Evolutionary conservation across 257 asterid genomes (phyloP), one percentile per base, ranked within the genome.

Genomic region (Haberlea rhodopensis): DNA sequence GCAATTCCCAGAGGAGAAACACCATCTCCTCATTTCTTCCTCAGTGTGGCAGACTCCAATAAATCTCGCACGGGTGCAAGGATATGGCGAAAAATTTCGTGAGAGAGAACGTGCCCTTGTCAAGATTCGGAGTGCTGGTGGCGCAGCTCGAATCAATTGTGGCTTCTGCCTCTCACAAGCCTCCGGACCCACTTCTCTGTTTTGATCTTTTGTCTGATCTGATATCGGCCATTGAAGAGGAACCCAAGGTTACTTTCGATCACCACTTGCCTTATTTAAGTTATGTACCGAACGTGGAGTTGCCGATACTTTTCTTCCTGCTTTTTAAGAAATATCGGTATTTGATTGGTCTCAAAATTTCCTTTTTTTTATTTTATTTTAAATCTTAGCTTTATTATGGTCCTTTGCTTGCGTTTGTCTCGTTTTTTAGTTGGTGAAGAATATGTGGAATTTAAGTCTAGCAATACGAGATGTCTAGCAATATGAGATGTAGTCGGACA

Each of bases 131-230:
- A 49, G 96, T 90, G 3, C 81, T 94, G 74, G 97, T 94, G 65
- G 99, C 99, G 69, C 99, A 94, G 56, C 86, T 90, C 68, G 97
- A 90, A 79, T 94, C 99, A 13, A 85, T 94, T 64, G 97, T 87
- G 19, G 83, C 95, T 25, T 90, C 99, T 49, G 96, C 96, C 7
- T 68, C 95, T 29, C 99, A 94, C 81, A 94, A 94, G 75, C 89
- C 85, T 29, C 97, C 99, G 1, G 97, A 94, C 75, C 85, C 95
- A 16, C 84, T 90, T 31, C 85, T 94, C 63, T 94, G 97, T 69
- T 94, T 94, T 73, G 99, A 94, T 82, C 97, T 94, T 56, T 73
- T 94, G 13, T 94, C 99, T 48, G 99, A 94, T 87, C 96, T 94
- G 81, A 78, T 89, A 27, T 72, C 94, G 72, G 95, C 90, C 75